Evolutionary conservation across 1,139 yeast genomes (phyloP), one percentile per base, ranked within the genome.

Genomic region (Suhomyces chickasaworum): DNA sequence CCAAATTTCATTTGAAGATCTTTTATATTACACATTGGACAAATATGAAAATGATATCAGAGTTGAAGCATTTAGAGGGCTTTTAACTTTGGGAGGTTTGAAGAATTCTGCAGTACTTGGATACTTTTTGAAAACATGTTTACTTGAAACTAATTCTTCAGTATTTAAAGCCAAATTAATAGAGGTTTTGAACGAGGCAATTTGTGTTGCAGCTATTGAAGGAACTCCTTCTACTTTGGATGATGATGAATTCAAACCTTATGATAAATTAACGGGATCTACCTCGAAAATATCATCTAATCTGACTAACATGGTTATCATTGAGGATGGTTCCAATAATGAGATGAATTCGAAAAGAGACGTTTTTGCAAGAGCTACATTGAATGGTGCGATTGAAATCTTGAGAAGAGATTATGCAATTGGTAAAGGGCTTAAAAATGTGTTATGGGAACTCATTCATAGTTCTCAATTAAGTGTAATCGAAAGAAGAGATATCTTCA

Each of bases 1-100:
- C 16, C 68, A 73, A 9, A 61, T 86, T 12, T 63, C 81, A 3
- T 77, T 84, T 48, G 75, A 74, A 42, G 80, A 78, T 18, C 58
- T 82, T 25, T 53, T 83, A 13, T 64, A 69, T 40, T 81, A 75
- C 49, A 85, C 95, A 0, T 69, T 72, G 39, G 70, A 76, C 0
- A 73, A 72, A 13, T 72, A 74, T 52, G 68, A 77, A 23, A 63
- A 71, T 39, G 84, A 81, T 27, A 77, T 89, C 1, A 67, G 96
- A 40, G 60, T 86, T 12, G 78, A 78, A 39, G 93, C 96, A 0
- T 86, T 87, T 60, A 78, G 78, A 45, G 88, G 91, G 0, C 59
- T 93, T 34, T 69, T 91, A 44, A 59, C 79, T 4, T 69, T 89
- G 31, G 97, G 97, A 9, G 97, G 95, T 0, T 68, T 90, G 50